Conservation (phyloP, 164 flowering plant species). For the Cinnamomum micranthum region DNA sequence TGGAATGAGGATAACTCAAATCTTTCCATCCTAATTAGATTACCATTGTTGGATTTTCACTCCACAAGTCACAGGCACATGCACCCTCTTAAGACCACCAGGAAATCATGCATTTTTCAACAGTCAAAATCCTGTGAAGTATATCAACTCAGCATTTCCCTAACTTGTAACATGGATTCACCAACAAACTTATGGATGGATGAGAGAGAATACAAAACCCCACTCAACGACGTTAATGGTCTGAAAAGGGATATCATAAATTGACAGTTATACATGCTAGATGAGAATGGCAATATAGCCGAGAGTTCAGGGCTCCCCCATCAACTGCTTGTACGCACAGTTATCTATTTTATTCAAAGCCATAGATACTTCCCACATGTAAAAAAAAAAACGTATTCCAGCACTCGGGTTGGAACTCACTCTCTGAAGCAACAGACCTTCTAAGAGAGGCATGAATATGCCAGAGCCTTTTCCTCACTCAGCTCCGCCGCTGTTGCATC, state of each 20-base stretch:
- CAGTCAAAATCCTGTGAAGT: no score
- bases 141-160: no score
- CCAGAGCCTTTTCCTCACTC: conserved; percentile 79
- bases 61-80: no score
- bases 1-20: no score
- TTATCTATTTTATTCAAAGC: neutral
- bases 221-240: neutral
- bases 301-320: neutral
- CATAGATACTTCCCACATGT: neutral
- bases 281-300: neutral
- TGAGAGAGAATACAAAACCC: neutral
- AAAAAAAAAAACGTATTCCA: neutral
- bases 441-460: conserved; percentile 80
- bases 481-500: conserved; percentile 86
- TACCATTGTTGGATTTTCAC: no score
- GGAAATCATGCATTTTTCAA: no score
- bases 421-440: neutral
- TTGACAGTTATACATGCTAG: neutral
- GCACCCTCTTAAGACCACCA: no score
- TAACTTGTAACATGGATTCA: no score
- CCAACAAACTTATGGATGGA: no score
- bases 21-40: no score
- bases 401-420: neutral
- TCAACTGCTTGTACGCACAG: neutral
- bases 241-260: neutral